Conservation (phyloP, 768 basidiomycete species). For the Mycena albidolilacea region DNA sequence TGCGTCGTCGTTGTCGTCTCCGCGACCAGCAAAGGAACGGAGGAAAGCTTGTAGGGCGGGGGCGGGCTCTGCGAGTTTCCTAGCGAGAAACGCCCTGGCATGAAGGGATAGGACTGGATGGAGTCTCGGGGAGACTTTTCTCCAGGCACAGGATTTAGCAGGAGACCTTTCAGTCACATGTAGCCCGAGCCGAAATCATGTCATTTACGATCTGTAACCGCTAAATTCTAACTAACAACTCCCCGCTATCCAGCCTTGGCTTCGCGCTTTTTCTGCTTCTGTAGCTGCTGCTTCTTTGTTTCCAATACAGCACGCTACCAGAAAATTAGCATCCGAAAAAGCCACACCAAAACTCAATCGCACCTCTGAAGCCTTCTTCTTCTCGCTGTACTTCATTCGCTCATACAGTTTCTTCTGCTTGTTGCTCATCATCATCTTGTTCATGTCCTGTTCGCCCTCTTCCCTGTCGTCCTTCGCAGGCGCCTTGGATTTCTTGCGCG, state of each 20-base stretch:
- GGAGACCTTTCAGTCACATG: neutral
- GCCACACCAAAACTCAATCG: constrained; percentile 52
- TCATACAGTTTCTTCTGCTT: constrained; percentile 95
- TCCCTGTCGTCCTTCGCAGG: constrained; percentile 49
- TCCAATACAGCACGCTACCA: constrained; percentile 74
- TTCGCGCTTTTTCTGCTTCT: constrained; percentile 66
- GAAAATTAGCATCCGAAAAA: constrained; percentile 15
- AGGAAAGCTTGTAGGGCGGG: constrained; percentile 52
- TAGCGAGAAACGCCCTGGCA: constrained; percentile 48
- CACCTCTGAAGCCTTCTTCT: constrained; percentile 86
- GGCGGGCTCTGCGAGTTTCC: constrained; percentile 44
- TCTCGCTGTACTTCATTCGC: constrained; percentile 90
- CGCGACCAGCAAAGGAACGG: constrained; percentile 54
- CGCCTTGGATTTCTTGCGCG: constrained; percentile 58
- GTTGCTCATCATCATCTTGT: constrained; percentile 98
- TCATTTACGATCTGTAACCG: constrained; percentile 5
- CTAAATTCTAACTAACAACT: neutral
- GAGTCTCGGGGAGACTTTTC: neutral
- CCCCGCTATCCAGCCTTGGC: constrained; percentile 43
- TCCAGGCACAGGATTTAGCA: neutral
- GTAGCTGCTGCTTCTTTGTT: constrained; percentile 68
- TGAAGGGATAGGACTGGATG: constrained; percentile 28
- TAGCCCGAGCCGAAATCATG: constrained; percentile 5
- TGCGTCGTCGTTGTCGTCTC: constrained; percentile 66
- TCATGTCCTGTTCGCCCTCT: constrained; percentile 85